Evolutionary conservation across 2,329 filamentous ascomycete species (phyloP).

Genomic region (Cytospora leucostoma): DNA sequence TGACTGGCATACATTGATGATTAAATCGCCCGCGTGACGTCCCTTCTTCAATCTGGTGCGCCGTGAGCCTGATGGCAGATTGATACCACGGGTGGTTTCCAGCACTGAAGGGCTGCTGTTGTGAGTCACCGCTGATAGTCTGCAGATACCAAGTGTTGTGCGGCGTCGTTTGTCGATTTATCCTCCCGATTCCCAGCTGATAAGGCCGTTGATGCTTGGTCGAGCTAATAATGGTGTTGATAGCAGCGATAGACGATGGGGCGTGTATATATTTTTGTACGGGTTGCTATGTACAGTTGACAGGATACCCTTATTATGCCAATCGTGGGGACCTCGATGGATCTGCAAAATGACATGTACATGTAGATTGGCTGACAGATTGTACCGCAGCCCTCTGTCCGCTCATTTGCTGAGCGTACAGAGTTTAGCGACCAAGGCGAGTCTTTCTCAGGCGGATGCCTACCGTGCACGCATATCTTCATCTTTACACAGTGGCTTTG

Average conservation of each 20-base stretch:
- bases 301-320: conserved; percentile 3
- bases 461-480: not conserved
- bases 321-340: not conserved
- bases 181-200: not conserved
- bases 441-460: not conserved
- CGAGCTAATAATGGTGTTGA: conserved; percentile 23
- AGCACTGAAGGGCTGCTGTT: not conserved
- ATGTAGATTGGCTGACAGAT: conserved; percentile 14
- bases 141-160: not conserved
- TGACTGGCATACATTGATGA: not conserved
- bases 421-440: not conserved
- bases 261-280: conserved; percentile 14
- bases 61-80: not conserved
- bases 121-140: not conserved
- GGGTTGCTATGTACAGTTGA: not conserved
- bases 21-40: not conserved
- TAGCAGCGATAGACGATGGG: conserved; percentile 2
- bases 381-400: conserved; percentile 22
- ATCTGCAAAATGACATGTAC: conserved; percentile 7
- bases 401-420: not conserved
- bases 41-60: not conserved
- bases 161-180: conserved; percentile 7
- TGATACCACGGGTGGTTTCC: not conserved
- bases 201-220: conserved; percentile 22
- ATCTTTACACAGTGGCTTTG: not conserved